Base-by-base conservation (phyloP, 129 eudicot genomes). In the Ambrosia trifida region DNA sequence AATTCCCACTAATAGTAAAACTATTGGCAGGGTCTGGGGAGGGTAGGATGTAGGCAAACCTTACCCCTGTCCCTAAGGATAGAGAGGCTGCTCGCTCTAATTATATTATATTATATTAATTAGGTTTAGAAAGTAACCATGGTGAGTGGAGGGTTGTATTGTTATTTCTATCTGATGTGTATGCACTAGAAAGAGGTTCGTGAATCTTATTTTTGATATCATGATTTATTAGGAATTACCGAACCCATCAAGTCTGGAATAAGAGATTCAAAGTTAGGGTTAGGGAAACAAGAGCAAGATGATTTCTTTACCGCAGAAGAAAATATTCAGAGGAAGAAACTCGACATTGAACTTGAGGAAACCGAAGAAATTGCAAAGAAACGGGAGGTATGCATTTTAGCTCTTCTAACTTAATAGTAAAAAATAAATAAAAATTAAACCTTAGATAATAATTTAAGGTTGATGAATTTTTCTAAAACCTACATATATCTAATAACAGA, bases 241-340 rank as follows among this genome's bases (percentile, higher is more conserved):
- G 99, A 95, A 83, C 99, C 97, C 51, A 95, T 95, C 58, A 95
- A 86, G 76, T 90, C 99, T 44, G 99, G 99, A 69, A 90, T 95
- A 43, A 81, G 99, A 73, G 99, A 95, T 84, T 81, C 96, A 72
- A 95, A 68, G 66, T 67, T 95, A 68, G 97, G 97, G 10, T 69
- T 95, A 0, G 97, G 99, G 50, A 95, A 95, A 71, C 99, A 95
- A 85, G 99, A 95, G 74, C 82, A 95, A 79, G 97, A 95, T 44
- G 99, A 95, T 73, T 95, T 78, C 78, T 95, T 87, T 72, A 95
- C 99, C 3, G 91, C 99, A 58, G 99, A 87, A 78, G 97, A 95
- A 81, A 95, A 90, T 74, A 89, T 95, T 62, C 99, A 95, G 76
- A 84, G 99, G 52, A 86, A 64, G 70, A 95, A 88, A 78, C 95